Evolutionary conservation across 129 eudicot species (phyloP).

Genomic region (Scalesia atractyloides): DNA sequence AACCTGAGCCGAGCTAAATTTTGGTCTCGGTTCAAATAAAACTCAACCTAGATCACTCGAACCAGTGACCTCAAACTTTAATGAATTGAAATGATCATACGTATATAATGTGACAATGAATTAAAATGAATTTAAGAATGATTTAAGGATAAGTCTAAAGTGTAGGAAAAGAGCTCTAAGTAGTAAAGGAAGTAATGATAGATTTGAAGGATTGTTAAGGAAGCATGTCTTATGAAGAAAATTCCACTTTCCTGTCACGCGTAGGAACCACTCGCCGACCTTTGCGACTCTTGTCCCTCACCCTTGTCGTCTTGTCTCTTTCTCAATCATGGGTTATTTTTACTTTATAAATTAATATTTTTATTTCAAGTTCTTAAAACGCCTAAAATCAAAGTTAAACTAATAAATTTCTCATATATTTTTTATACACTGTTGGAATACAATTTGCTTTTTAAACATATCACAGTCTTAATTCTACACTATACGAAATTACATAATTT

Average conservation of each 20-base stretch:
- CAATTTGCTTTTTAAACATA: no score
- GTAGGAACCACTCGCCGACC: constrained; percentile 35
- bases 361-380: not conserved
- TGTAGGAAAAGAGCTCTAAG: constrained; percentile 23
- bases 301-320: constrained; percentile 27
- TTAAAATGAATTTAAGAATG: not conserved
- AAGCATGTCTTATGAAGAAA: constrained; percentile 38
- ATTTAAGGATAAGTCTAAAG: not conserved
- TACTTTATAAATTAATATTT: not conserved
- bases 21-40: no score
- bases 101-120: not conserved
- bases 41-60: no score
- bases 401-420: no score
- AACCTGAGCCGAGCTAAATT: no score
- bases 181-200: constrained; percentile 37
- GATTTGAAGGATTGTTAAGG: constrained; percentile 36
- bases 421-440: no score
- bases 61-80: no score
- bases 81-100: not conserved
- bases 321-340: not conserved
- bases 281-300: constrained; percentile 36
- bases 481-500: no score
- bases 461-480: no score
- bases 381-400: no score
- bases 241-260: constrained; percentile 36